These are phyloP conservation scores for Vitis rotundifolia DNA, from an alignment of 164 flowering plant genomes.

Conservation along the genomic window DNA sequence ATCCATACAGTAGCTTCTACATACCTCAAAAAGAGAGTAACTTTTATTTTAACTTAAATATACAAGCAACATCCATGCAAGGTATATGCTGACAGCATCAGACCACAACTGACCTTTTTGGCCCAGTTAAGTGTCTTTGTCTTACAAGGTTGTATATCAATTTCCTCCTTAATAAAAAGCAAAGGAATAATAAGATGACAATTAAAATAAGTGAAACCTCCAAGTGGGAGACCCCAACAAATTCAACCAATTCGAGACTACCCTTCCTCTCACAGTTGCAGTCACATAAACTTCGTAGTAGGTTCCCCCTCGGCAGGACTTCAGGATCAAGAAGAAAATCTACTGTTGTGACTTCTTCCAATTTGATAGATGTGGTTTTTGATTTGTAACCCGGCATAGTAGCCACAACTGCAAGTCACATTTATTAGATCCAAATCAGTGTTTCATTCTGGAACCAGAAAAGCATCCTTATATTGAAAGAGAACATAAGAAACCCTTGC, in stretches of 20 bases:
- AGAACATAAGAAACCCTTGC: not conserved
- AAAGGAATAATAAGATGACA: conserved; percentile 42
- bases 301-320: conserved; percentile 13
- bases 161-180: conserved; percentile 51
- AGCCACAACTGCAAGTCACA: conserved; percentile 50
- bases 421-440: conserved; percentile 4
- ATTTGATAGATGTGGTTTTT: conserved; percentile 49
- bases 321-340: conserved; percentile 80
- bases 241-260: conserved; percentile 27
- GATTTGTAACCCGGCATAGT: conserved; percentile 70
- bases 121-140: conserved; percentile 32
- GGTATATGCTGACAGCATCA: not conserved
- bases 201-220: conserved; percentile 38
- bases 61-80: not conserved
- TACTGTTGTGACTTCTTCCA: conserved; percentile 54
- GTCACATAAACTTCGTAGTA: conserved; percentile 20
- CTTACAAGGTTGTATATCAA: conserved; percentile 27
- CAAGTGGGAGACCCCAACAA: conserved; percentile 28
- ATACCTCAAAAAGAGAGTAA: not conserved
- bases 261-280: conserved; percentile 37
- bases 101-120: conserved; percentile 35
- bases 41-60: not conserved
- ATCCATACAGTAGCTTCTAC: not conserved
- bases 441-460: not conserved
- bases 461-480: not conserved